Base-by-base conservation (phyloP, 306 rosid genomes). In the Acacia acuminata region DNA sequence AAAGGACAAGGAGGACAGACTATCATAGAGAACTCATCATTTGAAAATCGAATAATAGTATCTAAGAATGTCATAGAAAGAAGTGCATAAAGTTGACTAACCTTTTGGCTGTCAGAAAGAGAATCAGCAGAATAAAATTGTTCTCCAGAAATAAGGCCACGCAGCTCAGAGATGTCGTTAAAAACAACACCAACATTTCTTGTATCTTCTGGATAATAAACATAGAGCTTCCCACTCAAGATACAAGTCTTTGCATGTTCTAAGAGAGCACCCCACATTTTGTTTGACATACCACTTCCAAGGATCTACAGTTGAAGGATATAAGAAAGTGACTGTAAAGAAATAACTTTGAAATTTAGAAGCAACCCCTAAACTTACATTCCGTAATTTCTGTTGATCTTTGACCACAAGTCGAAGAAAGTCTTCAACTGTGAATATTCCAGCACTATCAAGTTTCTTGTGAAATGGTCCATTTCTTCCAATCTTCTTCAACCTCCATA, bases 201-300 rank as follows among this genome's bases (percentile, higher is more conserved):
- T 81, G 97, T n/a, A 77, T 91, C 98, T 66, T 92, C 99, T 40
- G 97, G 94, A 82, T 96, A 92, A 87, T 94, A 96, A 86, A 96
- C 91, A 91, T 92, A 88, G 70, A 82, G 92, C 90, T 91, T 96
- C 87, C 97, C 99, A 25, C 94, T 86, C 73, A 96, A 87, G 82
- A 81, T 90, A 85, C 99, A 96, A 22, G 99, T 96, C 91, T 96
- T 96, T 55, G 99, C 94, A 90, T 96, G 99, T 11, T 94, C 99
- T 75, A 96, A 4, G 78, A 96, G 98, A 80, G 98, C 98, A 4
- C 94, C 99, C 99, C 99, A 96, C 99, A 96, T 96, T 90, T 89
- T 96, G 88, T 96, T 96, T 76, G 99, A 96, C 99, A 96, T 96
- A 17, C 99, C 98, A 80, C 99, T 94, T 79, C 99, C 99, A 82